These are phyloP conservation scores for Plasmodium knowlesi DNA, from an alignment of 169 alveolate species.

Conservation along the genomic window DNA sequence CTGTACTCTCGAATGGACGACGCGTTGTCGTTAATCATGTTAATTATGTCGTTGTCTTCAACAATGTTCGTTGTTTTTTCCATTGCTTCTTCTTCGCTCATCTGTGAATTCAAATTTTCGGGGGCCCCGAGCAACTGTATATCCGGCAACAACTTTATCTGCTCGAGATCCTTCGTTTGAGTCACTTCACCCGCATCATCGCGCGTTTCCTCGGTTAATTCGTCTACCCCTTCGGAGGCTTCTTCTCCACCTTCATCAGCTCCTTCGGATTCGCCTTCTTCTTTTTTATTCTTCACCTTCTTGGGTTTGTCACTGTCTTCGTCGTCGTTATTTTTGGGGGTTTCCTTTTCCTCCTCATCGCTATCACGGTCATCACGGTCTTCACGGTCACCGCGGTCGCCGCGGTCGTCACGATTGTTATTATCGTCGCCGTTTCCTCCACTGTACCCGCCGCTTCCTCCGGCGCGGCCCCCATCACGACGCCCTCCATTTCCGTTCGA, in stretches of 20 bases:
- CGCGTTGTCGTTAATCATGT: not conserved
- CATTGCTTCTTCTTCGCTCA: not conserved
- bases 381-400: not conserved
- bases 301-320: not conserved
- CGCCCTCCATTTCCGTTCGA: not conserved
- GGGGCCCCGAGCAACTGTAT: not conserved
- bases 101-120: not conserved
- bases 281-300: constrained; percentile 16
- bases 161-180: not conserved
- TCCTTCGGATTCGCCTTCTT: not conserved
- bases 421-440: not conserved
- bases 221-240: not conserved
- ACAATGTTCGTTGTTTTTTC: not conserved
- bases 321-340: not conserved
- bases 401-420: not conserved
- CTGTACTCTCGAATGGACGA: constrained; percentile 9
- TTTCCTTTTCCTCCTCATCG: constrained; percentile 27
- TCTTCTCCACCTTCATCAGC: not conserved
- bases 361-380: not conserved
- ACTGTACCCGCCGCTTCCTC: not conserved
- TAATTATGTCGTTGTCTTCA: constrained; percentile 6
- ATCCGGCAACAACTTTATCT: not conserved
- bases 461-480: not conserved
- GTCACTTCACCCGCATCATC: not conserved
- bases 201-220: not conserved